A percentile compares a stretch with the other conserved stretches of the same genome.
These are phyloP conservation scores for Ehretia macrophylla DNA, from an alignment of 257 asterid species.

Conservation along the genomic window DNA sequence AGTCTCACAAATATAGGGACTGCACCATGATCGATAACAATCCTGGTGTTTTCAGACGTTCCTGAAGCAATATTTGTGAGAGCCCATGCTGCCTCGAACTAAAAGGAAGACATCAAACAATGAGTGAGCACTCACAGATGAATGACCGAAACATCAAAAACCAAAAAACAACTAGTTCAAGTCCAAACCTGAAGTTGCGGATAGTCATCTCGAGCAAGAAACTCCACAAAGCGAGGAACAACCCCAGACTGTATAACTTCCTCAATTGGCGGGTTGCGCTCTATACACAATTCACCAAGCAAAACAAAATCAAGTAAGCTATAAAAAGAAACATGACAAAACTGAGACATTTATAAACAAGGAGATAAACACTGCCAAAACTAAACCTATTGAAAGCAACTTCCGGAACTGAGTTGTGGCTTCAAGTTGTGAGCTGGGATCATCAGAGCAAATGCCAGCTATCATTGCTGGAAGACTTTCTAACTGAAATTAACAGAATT, in stretches of 20 bases:
- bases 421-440: constrained; percentile 16
- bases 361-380: neutral
- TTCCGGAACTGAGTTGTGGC: constrained; percentile 18
- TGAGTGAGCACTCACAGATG: neutral
- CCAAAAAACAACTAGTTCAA: neutral
- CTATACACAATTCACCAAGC: constrained; percentile 3
- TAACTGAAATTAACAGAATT: constrained; percentile 9
- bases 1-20: no score
- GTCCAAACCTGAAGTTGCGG: constrained; percentile 56
- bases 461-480: constrained; percentile 14
- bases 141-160: constrained; percentile 6
- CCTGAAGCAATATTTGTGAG: no score
- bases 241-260: no score
- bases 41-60: no score
- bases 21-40: no score
- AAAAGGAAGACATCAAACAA: no score
- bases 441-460: constrained; percentile 15
- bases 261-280: constrained; percentile 39
- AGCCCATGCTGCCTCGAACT: no score
- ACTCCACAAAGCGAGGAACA: constrained; percentile 37
- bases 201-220: constrained; percentile 42
- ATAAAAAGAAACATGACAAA: neutral
- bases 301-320: neutral
- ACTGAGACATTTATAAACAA: neutral
- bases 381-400: constrained; percentile 20